A percentile compares a stretch with the other conserved stretches of the same genome.
phyloP scores from a whole-genome alignment of 768 basidiomycete genomes.

The Phylloporus scabripes region DNA sequence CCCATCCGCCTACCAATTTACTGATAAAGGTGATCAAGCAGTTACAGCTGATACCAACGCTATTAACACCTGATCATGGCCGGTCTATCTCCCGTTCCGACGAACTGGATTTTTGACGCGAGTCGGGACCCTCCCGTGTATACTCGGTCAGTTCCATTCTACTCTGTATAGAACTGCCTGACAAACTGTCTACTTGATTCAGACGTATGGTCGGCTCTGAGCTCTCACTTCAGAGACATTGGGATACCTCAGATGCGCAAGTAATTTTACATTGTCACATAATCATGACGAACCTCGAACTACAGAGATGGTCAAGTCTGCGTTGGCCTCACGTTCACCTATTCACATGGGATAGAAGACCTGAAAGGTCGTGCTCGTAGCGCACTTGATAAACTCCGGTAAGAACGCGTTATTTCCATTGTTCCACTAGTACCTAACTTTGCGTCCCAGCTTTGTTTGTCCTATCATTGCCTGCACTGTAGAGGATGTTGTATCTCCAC shows the following conservation, averaged over 20 bases:
- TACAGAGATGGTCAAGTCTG: constrained; percentile 17
- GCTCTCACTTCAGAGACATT: constrained; percentile 8
- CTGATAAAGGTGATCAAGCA: not conserved
- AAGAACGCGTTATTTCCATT: not conserved
- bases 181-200: too few species aligned
- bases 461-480: constrained; percentile 15
- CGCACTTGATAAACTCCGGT: constrained; percentile 21
- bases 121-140: constrained; percentile 8
- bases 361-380: constrained; percentile 6
- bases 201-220: constrained; percentile 18
- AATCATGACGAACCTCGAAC: not conserved
- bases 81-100: not conserved
- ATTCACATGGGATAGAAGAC: constrained; percentile 2
- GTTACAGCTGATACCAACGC: too few species aligned
- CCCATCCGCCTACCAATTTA: not conserved
- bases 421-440: not conserved
- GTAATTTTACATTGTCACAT: not conserved
- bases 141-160: constrained; percentile 9
- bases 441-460: constrained; percentile 11
- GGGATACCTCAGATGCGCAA: constrained; percentile 9
- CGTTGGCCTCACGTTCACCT: constrained; percentile 14
- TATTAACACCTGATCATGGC: not conserved
- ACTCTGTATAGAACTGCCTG: too few species aligned
- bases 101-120: constrained; percentile 8
- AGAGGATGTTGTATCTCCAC: constrained; percentile 11